A percentile compares a stretch with the other conserved stretches of the same genome.
These are phyloP conservation scores for Gardenia jasminoides DNA, from an alignment of 257 asterid species.

Conservation along the genomic window DNA sequence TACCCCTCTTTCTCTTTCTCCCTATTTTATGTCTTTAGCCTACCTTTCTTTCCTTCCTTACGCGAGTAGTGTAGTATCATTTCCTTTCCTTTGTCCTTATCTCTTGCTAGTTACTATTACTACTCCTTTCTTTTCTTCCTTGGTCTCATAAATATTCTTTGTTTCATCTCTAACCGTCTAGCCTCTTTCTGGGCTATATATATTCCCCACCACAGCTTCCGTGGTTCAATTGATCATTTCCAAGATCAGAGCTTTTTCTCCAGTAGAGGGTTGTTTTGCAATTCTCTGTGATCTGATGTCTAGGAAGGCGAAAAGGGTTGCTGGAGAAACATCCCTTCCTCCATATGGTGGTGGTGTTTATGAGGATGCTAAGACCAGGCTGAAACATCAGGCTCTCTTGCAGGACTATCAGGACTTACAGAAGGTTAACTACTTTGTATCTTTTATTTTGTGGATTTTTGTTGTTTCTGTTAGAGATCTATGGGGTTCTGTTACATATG, in stretches of 20 bases:
- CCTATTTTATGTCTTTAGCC: slow-evolving; percentile 19
- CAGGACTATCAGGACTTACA: slow-evolving; percentile 70
- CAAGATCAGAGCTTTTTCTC: slow-evolving; percentile 27
- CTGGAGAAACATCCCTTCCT: slow-evolving; percentile 25
- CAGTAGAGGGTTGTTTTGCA: background rate
- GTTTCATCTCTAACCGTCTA: slow-evolving; percentile 17
- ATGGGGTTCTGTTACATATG: background rate
- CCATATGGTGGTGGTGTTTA: slow-evolving; percentile 19
- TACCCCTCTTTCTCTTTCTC: slow-evolving; percentile 11
- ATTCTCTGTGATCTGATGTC: slow-evolving; percentile 55
- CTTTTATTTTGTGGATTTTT: background rate
- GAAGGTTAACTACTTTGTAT: slow-evolving; percentile 40
- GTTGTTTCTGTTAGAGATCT: slow-evolving; percentile 17
- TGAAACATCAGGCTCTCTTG: slow-evolving; percentile 58
- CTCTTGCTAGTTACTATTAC: background rate
- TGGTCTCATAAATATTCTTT: slow-evolving; percentile 23
- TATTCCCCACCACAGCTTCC: slow-evolving; percentile 28
- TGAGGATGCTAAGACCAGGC: slow-evolving; percentile 46
- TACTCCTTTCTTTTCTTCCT: background rate
- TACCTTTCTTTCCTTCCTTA: slow-evolving; percentile 9
- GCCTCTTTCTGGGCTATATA: slow-evolving; percentile 26
- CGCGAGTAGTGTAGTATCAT: background rate
- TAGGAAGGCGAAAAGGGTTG: slow-evolving; percentile 54
- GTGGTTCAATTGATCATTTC: slow-evolving; percentile 28
- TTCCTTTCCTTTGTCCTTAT: slow-evolving; percentile 29